phyloP scores from a whole-genome alignment of 2,329 filamentous ascomycete genomes.

The Trichoderma oligosporum region DNA sequence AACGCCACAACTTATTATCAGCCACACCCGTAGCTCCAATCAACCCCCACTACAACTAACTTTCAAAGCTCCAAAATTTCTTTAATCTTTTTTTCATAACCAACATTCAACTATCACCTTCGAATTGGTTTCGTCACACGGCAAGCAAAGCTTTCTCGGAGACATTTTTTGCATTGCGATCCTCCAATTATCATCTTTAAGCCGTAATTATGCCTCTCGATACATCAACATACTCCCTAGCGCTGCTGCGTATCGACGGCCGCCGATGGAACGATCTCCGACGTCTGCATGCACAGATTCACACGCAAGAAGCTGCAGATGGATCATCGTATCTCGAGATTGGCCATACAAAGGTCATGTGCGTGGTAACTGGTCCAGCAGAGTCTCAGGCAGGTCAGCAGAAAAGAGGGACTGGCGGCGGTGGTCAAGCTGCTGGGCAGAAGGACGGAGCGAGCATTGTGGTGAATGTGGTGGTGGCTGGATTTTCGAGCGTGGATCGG shows the following conservation, averaged over 20 bases:
- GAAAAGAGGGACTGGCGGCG: slow-evolving; percentile 31
- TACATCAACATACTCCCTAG: slow-evolving; percentile 85
- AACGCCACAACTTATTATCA: slow-evolving; percentile 6
- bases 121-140: neutral
- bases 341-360: slow-evolving; percentile 96
- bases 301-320: slow-evolving; percentile 87
- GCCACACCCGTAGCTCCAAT: slow-evolving; percentile 12
- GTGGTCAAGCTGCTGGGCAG: slow-evolving; percentile 38
- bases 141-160: neutral
- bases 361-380: slow-evolving; percentile 79
- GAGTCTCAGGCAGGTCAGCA: slow-evolving; percentile 51
- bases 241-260: slow-evolving; percentile 76
- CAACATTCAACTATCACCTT: neutral
- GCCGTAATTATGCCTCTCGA: slow-evolving; percentile 74
- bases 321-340: slow-evolving; percentile 92
- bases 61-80: slow-evolving; percentile 19
- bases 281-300: slow-evolving; percentile 81
- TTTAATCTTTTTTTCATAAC: neutral
- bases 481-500: slow-evolving; percentile 83
- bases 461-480: slow-evolving; percentile 80
- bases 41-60: slow-evolving; percentile 16
- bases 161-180: too few relatives aligned
- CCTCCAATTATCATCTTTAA: neutral
- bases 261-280: slow-evolving; percentile 97
- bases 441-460: slow-evolving; percentile 56